Evolutionary conservation across 169 alveolate species (phyloP).

Genomic region (Plasmodium yoelii): DNA sequence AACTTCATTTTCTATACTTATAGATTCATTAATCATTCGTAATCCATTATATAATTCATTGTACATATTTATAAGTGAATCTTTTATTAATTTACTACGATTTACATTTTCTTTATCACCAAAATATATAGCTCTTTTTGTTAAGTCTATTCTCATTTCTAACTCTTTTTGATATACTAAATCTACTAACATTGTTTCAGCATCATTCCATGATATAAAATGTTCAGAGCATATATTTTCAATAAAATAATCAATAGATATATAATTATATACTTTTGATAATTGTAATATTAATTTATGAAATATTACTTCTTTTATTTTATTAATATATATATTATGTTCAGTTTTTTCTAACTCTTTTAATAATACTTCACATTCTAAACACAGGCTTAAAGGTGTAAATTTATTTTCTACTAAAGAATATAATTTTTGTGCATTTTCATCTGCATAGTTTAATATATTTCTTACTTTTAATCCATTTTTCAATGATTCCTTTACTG

Average conservation of each 20-base stretch:
- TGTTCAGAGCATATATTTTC: conserved; percentile 88
- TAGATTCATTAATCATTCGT: conserved; percentile 66
- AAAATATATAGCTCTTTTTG: conserved; percentile 77
- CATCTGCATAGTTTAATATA: conserved; percentile 84
- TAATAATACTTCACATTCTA: conserved; percentile 78
- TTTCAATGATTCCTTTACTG: conserved; percentile 89
- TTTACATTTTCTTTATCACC: conserved; percentile 67
- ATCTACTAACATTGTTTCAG: conserved; percentile 87
- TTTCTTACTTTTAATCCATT: conserved; percentile 85
- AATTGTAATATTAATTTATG: conserved; percentile 87
- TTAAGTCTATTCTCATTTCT: conserved; percentile 83
- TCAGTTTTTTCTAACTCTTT: conserved; percentile 75
- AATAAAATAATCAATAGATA: conserved; percentile 89
- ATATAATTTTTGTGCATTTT: conserved; percentile 84
- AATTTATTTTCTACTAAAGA: conserved; percentile 84
- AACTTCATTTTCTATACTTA: conserved; percentile 60
- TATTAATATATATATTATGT: conserved; percentile 79
- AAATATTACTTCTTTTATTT: conserved; percentile 89
- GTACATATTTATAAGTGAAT: conserved; percentile 48
- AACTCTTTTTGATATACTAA: conserved; percentile 82
- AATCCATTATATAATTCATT: conserved; percentile 50
- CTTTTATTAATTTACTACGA: conserved; percentile 37
- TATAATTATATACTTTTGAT: conserved; percentile 88
- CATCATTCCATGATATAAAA: conserved; percentile 90
- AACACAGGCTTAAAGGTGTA: conserved; percentile 84